phyloP scores from a whole-genome alignment of 2,329 filamentous ascomycete genomes.

The Penicillium sp. region DNA sequence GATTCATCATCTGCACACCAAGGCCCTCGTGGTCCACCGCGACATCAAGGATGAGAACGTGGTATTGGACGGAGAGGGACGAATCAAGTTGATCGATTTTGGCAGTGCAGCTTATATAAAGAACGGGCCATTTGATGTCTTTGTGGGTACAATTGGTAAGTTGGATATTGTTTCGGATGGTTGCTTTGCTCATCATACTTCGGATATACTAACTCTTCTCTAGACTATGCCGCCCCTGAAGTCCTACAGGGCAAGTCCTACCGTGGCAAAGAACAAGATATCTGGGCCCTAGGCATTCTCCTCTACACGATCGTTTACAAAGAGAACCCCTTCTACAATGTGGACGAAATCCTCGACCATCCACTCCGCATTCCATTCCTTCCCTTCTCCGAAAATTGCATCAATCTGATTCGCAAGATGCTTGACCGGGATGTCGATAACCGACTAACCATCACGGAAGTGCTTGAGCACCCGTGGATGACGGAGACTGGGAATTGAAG shows the following conservation, averaged over 20 bases:
- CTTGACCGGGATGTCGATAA: conserved; percentile 82
- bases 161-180: conserved; percentile 8
- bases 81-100: conserved; percentile 97
- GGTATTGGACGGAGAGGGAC: conserved; percentile 88
- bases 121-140: conserved; percentile 96
- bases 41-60: conserved; percentile 99
- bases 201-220: conserved; percentile 6
- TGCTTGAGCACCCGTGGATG: conserved; percentile 84
- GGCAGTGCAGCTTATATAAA: conserved; percentile 98
- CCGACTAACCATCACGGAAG: conserved; percentile 80
- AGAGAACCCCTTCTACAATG: conserved; percentile 98
- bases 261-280: conserved; percentile 93
- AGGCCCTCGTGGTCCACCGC: conserved; percentile 87
- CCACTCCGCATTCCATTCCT: conserved; percentile 80
- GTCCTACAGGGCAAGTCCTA: conserved; percentile 91
- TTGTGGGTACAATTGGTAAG: conserved; percentile 96
- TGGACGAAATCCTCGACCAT: conserved; percentile 98
- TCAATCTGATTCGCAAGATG: conserved; percentile 88
- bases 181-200: neutral
- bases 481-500: conserved; percentile 26
- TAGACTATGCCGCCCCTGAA: conserved; percentile 98
- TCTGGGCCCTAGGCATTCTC: conserved; percentile 95
- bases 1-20: conserved; percentile 85
- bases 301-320: conserved; percentile 99
- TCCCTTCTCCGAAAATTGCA: conserved; percentile 72